phyloP scores from a whole-genome alignment of 768 basidiomycete species.

The Nidula microcarpa region DNA sequence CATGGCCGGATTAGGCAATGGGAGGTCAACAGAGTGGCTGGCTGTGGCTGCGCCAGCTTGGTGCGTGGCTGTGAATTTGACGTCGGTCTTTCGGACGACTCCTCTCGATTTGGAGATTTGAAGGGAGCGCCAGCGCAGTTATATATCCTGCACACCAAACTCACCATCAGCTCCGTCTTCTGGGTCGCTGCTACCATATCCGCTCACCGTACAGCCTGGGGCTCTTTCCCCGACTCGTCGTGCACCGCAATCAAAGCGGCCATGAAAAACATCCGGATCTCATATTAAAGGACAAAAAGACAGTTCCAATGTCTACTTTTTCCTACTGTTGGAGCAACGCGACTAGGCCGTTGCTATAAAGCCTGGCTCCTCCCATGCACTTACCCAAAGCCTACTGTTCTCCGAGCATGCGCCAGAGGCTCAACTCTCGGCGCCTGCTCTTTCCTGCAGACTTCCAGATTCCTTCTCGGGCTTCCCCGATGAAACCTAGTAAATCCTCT shows the following conservation, averaged over 20 bases:
- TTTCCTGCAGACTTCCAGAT: slow-evolving; percentile 33
- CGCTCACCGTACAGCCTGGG: slow-evolving; percentile 37
- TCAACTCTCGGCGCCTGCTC: slow-evolving; percentile 28
- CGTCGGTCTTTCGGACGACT: slow-evolving; percentile 20
- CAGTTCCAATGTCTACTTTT: slow-evolving; percentile 13
- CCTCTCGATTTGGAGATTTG: slow-evolving; percentile 29
- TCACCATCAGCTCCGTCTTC: slow-evolving; percentile 18
- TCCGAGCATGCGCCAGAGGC: slow-evolving; percentile 31
- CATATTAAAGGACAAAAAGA: slow-evolving; percentile 34
- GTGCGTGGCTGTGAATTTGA: slow-evolving; percentile 12
- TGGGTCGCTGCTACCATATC: slow-evolving; percentile 45
- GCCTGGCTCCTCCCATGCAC: slow-evolving; percentile 22
- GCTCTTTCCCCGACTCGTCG: slow-evolving; percentile 13
- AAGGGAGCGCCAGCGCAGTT: slow-evolving; percentile 22
- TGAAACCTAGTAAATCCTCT: slow-evolving; percentile 13
- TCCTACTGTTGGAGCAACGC: slow-evolving; percentile 22
- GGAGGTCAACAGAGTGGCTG: background rate
- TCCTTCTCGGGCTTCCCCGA: slow-evolving; percentile 17
- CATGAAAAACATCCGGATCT: slow-evolving; percentile 43
- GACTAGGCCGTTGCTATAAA: slow-evolving; percentile 17
- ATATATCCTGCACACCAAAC: slow-evolving; percentile 14
- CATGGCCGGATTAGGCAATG: too few species aligned
- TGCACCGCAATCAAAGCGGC: slow-evolving; percentile 43
- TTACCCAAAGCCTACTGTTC: slow-evolving; percentile 21
- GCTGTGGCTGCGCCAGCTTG: background rate